Evolutionary conservation across 768 basidiomycete genomes (phyloP).

Genomic region (Mycena venus): DNA sequence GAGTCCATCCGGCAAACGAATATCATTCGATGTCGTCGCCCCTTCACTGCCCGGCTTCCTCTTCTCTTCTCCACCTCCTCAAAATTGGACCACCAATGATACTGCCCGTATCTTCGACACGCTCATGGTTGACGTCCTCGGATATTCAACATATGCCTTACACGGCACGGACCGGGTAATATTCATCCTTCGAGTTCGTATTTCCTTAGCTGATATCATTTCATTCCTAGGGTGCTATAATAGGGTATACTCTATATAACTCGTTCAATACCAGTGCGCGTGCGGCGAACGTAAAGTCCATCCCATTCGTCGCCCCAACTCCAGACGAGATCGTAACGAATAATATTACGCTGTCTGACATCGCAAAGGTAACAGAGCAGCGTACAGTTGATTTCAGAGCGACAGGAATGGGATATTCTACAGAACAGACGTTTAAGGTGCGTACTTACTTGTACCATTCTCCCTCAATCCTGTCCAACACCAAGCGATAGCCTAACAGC

Average conservation of each 20-base stretch:
- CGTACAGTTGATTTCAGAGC: background rate
- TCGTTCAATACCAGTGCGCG: constrained; percentile 20
- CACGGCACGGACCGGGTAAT: constrained; percentile 42
- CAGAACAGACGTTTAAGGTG: constrained; percentile 11
- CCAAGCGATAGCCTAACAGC: constrained; percentile 31
- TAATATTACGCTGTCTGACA: constrained; percentile 9
- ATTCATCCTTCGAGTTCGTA: background rate
- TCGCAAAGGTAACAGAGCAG: constrained; percentile 3
- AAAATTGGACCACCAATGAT: constrained; percentile 34
- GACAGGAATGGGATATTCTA: constrained; percentile 2
- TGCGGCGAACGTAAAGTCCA: constrained; percentile 5
- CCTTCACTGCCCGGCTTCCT: constrained; percentile 35
- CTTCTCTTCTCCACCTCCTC: constrained; percentile 32
- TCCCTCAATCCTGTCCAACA: background rate
- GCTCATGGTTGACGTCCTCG: constrained; percentile 43
- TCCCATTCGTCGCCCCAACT: constrained; percentile 10
- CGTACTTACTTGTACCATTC: background rate
- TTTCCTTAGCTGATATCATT: background rate
- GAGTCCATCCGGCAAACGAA: background rate
- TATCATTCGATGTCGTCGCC: constrained; percentile 15
- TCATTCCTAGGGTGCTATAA: background rate
- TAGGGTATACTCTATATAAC: constrained; percentile 13
- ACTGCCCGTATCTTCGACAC: constrained; percentile 43
- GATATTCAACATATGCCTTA: constrained; percentile 38
- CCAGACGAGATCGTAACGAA: background rate